Evolutionary conservation across 345 rosid genomes (phyloP), one percentile per base, ranked within the genome.

Genomic region (Hypericum androsaemum): DNA sequence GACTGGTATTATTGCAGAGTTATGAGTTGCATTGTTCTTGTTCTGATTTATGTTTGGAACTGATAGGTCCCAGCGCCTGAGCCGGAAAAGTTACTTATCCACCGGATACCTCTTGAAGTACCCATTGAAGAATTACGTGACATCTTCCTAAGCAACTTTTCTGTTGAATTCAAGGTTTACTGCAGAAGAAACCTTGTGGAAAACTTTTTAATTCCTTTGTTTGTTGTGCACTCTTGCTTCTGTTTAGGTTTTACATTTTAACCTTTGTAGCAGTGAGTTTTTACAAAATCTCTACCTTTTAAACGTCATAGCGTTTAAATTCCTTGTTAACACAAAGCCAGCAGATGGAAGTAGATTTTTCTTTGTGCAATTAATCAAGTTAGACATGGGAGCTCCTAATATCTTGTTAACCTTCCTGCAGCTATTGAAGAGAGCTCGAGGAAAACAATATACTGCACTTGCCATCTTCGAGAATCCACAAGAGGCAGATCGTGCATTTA

Each of bases 401-500:
- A 6, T 6, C 22, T 28, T 47, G 41, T 49, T 68, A 47, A 43
- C 51, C 55, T 64, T 47, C 43, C 75, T 42, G 49, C 82, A 84
- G 95, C 74, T 77, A 62, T 54, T 77, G 0, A 83, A 74, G 59
- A 77, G 52, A 28, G 43, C 52, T 43, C 57, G 6, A 59, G 85
- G 80, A 60, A 71, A 58, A 43, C 73, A 45, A 8, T 81, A 80
- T 60, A 68, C 79, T 53, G 88, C 75, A 12, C 36, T 62, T 43
- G 76, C 80, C 43, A 47, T 66, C 53, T 92, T 87, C 61, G 67
- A 55, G 38, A 72, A 68, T 63, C 58, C 69, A 16, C 71, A 71
- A 57, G 86, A 84, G 60, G 98, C 96, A 32, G 22, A 64, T n/a
- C 63, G 53, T 58, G 89, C 84, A 48, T 92, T 81, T 75, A 76